phyloP scores from a whole-genome alignment of 345 rosid species.

The Aegle marmelos region DNA sequence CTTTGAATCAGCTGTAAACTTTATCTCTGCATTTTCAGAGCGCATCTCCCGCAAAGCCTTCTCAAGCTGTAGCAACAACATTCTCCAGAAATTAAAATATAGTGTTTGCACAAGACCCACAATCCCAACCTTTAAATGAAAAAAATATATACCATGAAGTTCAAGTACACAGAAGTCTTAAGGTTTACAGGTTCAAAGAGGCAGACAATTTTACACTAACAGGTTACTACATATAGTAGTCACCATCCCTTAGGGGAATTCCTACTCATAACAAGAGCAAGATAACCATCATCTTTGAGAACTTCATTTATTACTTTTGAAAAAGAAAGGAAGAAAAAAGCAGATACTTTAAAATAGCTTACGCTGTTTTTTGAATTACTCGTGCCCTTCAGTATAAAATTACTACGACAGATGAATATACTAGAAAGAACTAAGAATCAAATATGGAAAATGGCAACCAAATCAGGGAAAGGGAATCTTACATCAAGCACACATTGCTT shows the following conservation, averaged over 20 bases:
- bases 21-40: constrained; percentile 82
- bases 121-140: not conserved
- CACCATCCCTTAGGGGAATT: not conserved
- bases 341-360: not conserved
- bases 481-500: constrained; percentile 92
- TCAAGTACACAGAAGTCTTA: not conserved
- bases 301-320: not conserved
- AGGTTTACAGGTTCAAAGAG: not conserved
- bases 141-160: not conserved
- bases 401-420: not conserved
- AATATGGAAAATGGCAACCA: not conserved
- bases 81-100: constrained; percentile 11
- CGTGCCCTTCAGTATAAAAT: not conserved
- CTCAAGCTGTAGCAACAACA: constrained; percentile 58
- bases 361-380: not conserved
- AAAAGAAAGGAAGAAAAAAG: not conserved
- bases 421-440: not conserved
- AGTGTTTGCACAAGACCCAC: not conserved
- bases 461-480: constrained; percentile 27
- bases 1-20: constrained; percentile 88
- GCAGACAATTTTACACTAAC: not conserved
- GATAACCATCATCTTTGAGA: not conserved
- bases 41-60: constrained; percentile 83
- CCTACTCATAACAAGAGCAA: not conserved
- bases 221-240: not conserved